Evolutionary conservation across 1,284 basidiomycete species (phyloP).

Genomic region (Microbotryum scabiosae): DNA sequence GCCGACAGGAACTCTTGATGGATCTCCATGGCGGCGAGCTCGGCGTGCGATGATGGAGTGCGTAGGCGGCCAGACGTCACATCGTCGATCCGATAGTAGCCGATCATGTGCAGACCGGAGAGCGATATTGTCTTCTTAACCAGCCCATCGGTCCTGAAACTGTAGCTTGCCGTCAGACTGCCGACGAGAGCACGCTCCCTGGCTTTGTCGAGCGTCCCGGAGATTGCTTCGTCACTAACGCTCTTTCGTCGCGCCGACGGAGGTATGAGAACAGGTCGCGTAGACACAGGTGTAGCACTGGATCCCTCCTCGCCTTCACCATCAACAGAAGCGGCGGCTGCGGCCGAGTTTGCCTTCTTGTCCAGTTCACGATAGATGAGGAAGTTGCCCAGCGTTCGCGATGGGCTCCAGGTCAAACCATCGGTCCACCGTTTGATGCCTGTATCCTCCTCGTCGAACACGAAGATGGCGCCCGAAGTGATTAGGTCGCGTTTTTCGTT

Average conservation of each 20-base stretch:
- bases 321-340: background rate
- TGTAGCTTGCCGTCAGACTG: constrained; percentile 79
- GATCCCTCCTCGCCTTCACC: background rate
- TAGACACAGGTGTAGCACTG: background rate
- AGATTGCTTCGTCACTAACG: constrained; percentile 9
- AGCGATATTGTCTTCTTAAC: constrained; percentile 67
- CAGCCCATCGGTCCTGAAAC: constrained; percentile 80
- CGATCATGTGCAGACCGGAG: constrained; percentile 83
- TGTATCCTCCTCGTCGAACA: constrained; percentile 94
- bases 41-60: constrained; percentile 77
- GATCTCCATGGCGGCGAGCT: constrained; percentile 76
- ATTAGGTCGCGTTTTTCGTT: constrained; percentile 81
- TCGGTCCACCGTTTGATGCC: constrained; percentile 99
- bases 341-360: constrained; percentile 45
- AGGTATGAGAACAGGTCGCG: constrained; percentile 47
- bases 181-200: constrained; percentile 71
- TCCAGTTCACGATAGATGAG: constrained; percentile 88
- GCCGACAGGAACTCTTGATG: constrained; percentile 28
- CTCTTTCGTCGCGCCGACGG: background rate
- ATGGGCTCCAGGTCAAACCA: constrained; percentile 86
- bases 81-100: constrained; percentile 90
- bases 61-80: constrained; percentile 78
- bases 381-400: constrained; percentile 86
- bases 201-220: constrained; percentile 37
- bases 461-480: constrained; percentile 86